Evolutionary conservation across 169 alveolate genomes (phyloP), one percentile per base, ranked within the genome.

Genomic region (Plasmodium reichenowi): DNA sequence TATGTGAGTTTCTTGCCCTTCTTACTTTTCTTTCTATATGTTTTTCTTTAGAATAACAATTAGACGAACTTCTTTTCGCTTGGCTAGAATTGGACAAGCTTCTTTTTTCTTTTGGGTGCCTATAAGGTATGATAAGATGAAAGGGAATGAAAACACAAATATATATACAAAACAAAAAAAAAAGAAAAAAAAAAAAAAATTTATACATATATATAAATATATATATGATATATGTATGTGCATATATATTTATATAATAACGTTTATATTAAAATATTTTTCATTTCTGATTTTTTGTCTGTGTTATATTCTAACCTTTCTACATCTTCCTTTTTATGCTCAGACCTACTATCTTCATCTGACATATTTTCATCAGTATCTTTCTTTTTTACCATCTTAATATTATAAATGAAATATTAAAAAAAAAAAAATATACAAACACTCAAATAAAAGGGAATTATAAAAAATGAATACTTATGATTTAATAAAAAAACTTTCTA

Each of bases 261-360:
- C 10, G 15, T 24, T 26, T 6, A 7, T 15, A 48, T 52, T 8
- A 3, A 45, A 20, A 4, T 38, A 32, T 15, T 15, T 32, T n/a
- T 45, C 24, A 59, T 13, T 29, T 52, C n/a, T 56, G 8, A 15
- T 56, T 56, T 56, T 13, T 56, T 17, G 12, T 29, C 5, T 13
- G 20, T 20, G 9, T 32, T 3, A 24, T 20, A 2, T 66, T 20
- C 17, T 13, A 8, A 66, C 90, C 90, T 67, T 80, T 58, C 66
- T 32, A 54, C 58, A 12, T 67, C 73, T 45, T 52, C 72, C 24
- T 56, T 24, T 12, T 26, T 68, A 29, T 22, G 54, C 9, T n/a
- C 80, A 17, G 58, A 66, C 59, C 56, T 26, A 67, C 68, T 24
- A 26, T 64, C 43, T 52, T 24, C 80, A 13, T 80, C 78, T 43